phyloP scores from a whole-genome alignment of 1,284 basidiomycete species.

The Testicularia cyperi region DNA sequence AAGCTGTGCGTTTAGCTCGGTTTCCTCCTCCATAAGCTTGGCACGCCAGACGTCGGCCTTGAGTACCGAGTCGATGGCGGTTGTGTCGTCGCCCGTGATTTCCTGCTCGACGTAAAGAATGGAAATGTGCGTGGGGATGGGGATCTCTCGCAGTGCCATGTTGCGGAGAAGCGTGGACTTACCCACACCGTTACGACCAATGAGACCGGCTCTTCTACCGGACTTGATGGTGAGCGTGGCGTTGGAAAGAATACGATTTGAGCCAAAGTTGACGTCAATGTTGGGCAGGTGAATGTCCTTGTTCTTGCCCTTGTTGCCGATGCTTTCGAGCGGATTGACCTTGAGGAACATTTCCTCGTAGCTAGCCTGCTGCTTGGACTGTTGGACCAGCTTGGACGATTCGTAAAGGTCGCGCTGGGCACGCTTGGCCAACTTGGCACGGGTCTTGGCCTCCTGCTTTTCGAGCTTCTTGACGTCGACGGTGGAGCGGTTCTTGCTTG shows the following conservation, averaged over 20 bases:
- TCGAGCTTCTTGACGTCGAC: conserved; percentile 98
- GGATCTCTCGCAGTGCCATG: conserved; percentile 91
- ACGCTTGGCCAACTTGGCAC: conserved; percentile 96
- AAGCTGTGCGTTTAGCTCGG: conserved; percentile 46
- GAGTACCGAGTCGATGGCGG: conserved; percentile 87
- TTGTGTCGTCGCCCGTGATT: conserved; percentile 79
- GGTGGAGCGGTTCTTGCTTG: conserved; percentile 89
- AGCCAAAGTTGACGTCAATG: conserved; percentile 74
- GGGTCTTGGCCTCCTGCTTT: conserved; percentile 96
- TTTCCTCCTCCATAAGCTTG: conserved; percentile 52
- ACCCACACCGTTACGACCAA: conserved; percentile 79
- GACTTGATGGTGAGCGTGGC: conserved; percentile 43
- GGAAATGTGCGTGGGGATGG: conserved; percentile 76
- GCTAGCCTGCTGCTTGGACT: conserved; percentile 85
- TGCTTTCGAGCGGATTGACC: conserved; percentile 91
- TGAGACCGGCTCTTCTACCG: conserved; percentile 63
- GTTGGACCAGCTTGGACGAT: conserved; percentile 90
- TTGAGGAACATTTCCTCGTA: conserved; percentile 99
- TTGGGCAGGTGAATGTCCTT: conserved; percentile 87
- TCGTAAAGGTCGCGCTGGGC: conserved; percentile 81
- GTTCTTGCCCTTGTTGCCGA: conserved; percentile 70
- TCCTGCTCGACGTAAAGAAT: conserved; percentile 99
- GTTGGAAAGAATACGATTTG: conserved; percentile 85
- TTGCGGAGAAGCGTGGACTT: conserved; percentile 92
- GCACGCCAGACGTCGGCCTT: conserved; percentile 65